phyloP scores from a whole-genome alignment of 495 filamentous ascomycete species.

The Letharia lupina region DNA sequence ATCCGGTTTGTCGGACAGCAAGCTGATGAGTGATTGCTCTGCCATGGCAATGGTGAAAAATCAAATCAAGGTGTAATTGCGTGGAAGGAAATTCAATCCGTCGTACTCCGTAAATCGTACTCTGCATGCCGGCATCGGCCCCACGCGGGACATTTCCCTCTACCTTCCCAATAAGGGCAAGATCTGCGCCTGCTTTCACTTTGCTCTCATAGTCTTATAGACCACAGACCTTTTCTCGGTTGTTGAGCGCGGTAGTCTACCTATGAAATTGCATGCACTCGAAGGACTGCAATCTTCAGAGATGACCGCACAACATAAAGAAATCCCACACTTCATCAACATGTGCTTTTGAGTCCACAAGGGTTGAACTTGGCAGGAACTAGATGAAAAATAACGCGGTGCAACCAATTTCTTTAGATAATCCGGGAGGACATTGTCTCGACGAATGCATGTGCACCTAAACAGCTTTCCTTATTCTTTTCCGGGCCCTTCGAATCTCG shows the following conservation, averaged over 20 bases:
- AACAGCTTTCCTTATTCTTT: conserved; percentile 20
- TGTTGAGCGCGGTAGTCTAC: background rate
- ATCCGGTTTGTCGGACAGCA: background rate
- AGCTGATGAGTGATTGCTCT: background rate
- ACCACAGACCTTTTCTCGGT: too few relatives aligned
- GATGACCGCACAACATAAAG: background rate
- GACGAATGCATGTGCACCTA: background rate
- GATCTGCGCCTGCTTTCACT: background rate
- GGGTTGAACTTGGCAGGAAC: background rate
- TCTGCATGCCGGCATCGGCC: background rate
- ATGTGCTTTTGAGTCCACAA: background rate
- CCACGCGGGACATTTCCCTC: background rate
- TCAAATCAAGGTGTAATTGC: too few relatives aligned
- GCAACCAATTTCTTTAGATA: background rate
- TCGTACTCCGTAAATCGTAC: background rate
- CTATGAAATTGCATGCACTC: background rate
- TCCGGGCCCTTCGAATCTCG: conserved; percentile 42
- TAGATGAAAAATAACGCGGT: background rate
- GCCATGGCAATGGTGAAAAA: background rate
- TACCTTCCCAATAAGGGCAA: conserved; percentile 1
- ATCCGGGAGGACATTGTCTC: background rate
- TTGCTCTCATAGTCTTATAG: background rate
- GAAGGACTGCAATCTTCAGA: background rate
- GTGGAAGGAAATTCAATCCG: background rate
- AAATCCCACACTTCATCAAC: background rate